phyloP scores from a whole-genome alignment of 169 alveolate species.

The Besnoitia besnoiti region DNA sequence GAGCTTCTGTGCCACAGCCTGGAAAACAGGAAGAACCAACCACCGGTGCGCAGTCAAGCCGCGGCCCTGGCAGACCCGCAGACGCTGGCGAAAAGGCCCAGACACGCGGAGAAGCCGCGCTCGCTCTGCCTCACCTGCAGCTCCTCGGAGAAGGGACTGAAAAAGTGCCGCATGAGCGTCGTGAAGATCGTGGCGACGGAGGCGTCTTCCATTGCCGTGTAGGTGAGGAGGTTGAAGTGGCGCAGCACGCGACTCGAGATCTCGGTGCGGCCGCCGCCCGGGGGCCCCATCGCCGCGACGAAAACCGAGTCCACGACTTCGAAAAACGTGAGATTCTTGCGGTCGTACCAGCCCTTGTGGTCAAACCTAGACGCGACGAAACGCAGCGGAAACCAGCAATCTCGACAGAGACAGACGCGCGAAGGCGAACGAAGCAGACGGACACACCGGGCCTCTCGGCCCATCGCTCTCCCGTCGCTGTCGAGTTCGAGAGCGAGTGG shows the following conservation, averaged over 20 bases:
- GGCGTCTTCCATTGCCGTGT: slow-evolving; percentile 86
- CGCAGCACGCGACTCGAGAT: slow-evolving; percentile 88
- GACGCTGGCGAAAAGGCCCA: not conserved
- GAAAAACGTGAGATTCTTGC: slow-evolving; percentile 87
- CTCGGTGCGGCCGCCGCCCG: slow-evolving; percentile 92
- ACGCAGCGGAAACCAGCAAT: no score
- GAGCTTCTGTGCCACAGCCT: not conserved
- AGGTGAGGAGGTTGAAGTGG: slow-evolving; percentile 89
- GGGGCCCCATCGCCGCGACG: slow-evolving; percentile 92
- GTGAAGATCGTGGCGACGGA: slow-evolving; percentile 85
- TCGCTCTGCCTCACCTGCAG: slow-evolving; percentile 54
- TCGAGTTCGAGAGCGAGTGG: no score
- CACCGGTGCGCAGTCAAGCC: no score
- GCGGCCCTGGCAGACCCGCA: not conserved
- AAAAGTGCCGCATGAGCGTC: slow-evolving; percentile 82
- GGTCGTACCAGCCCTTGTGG: slow-evolving; percentile 91
- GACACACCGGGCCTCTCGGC: no score
- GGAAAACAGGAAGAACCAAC: no score
- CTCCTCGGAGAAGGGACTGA: slow-evolving; percentile 78
- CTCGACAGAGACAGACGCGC: no score
- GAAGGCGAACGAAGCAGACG: no score
- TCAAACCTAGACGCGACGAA: slow-evolving; percentile 44
- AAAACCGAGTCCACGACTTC: slow-evolving; percentile 85
- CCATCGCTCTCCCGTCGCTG: no score
- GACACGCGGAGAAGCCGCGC: not conserved